Evolutionary conservation across 2,329 filamentous ascomycete species (phyloP).

Genomic region (Seiridium unicorne): DNA sequence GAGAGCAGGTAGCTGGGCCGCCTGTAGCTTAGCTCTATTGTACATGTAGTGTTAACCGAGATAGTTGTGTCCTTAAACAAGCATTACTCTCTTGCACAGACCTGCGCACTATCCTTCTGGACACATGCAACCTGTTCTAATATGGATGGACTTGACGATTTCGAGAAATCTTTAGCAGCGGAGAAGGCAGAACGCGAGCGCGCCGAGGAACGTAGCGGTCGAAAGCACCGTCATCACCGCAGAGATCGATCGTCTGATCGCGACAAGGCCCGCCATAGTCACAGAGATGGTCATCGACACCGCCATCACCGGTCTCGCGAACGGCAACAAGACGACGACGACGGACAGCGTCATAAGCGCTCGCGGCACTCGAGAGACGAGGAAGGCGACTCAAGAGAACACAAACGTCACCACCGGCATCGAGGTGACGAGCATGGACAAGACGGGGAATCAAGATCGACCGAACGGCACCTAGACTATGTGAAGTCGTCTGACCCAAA

Average conservation of each 20-base stretch:
- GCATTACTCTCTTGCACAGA: too few relatives aligned
- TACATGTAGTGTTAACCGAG: too few relatives aligned
- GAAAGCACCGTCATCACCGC: conserved; percentile 42
- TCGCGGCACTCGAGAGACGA: conserved; percentile 56
- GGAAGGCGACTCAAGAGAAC: conserved; percentile 42
- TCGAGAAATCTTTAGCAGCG: conserved; percentile 73
- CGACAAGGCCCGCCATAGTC: conserved; percentile 26
- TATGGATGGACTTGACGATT: conserved; percentile 65
- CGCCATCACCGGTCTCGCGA: conserved; percentile 32
- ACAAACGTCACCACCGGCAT: conserved; percentile 26
- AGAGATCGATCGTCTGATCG: not conserved
- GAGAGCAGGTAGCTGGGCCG: not conserved
- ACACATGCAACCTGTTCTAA: not conserved
- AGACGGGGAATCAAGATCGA: conserved; percentile 1
- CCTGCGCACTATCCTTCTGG: not conserved
- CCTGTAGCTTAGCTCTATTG: not conserved
- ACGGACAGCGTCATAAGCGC: conserved; percentile 63
- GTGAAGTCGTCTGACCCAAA: conserved; percentile 46
- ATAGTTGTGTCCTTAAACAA: too few relatives aligned
- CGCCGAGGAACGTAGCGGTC: conserved; percentile 43
- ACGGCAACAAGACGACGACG: conserved; percentile 42
- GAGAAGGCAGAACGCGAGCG: conserved; percentile 56
- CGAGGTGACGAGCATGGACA: conserved; percentile 31
- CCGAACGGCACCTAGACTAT: conserved; percentile 28
- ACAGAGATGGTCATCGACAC: conserved; percentile 35